Base-by-base conservation (phyloP, 1,139 yeast genomes). In the Candida tropicalis region DNA sequence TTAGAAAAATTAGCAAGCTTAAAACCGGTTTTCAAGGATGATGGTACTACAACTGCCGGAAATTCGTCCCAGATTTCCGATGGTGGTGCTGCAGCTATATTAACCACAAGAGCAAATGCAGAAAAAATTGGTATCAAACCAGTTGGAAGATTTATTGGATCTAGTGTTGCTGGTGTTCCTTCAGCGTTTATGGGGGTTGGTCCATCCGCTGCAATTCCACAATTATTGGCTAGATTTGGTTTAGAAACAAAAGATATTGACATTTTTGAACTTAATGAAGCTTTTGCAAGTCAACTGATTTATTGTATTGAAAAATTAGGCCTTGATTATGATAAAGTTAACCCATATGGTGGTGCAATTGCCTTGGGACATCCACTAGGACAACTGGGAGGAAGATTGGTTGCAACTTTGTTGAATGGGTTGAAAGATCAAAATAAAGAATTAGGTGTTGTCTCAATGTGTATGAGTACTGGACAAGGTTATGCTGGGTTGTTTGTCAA, bases 291-390 rank as follows among this genome's bases (percentile, higher is more conserved):
- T 25, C 75, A 70, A 45, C 64, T 69, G 11, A 50, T 70, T 23
- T 63, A 66, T 46, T 62, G 64, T 42, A 59, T 68, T 35, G 57
- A 59, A 23, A 50, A 57, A 36, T 54, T 70, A 38, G 69, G 69
- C 18, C 47, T 69, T 26, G 65, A 61, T 39, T 43, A 48, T 32
- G 60, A 55, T 4, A 65, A 65, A 49, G 70, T 70, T 34, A 70
- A 70, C 45, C 71, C 71, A 10, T 59, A 58, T 48, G 75, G 75
- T 33, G 75, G 75, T 25, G 75, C 75, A 10, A 69, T 70, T 51
- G 75, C 75, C 8, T 47, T 70, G 36, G 75, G 75, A 10, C 75
- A 70, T 48, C 73, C 75, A 28, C 58, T 70, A 36, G 74, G 73
- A 13, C 72, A 73, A 13, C 69, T 73, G 26, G 74, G 75, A 16